Evolutionary conservation across 2,329 filamentous ascomycete genomes (phyloP).

Genomic region (Xylariales sp.): DNA sequence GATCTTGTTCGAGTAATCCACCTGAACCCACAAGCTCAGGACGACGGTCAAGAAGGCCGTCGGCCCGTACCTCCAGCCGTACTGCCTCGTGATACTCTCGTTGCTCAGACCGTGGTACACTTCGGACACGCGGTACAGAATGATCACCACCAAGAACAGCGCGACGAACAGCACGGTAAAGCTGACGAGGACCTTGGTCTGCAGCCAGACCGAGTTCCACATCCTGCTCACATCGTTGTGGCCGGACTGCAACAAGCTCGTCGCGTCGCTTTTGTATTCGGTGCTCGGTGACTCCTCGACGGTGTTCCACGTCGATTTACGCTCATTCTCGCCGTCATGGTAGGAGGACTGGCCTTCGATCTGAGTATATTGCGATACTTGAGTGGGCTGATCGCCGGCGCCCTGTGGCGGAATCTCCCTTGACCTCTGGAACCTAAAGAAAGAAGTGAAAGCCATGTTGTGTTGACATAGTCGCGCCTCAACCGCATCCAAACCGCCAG

Average conservation of each 20-base stretch:
- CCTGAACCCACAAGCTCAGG: conserved; percentile 34
- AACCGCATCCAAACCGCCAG: not conserved
- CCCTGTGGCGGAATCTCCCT: not conserved
- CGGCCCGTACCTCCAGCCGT: conserved; percentile 36
- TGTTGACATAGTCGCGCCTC: not conserved
- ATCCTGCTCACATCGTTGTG: conserved; percentile 6
- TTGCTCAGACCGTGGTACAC: conserved; percentile 20
- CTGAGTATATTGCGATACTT: not conserved
- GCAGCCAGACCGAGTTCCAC: conserved; percentile 36
- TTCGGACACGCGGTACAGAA: conserved; percentile 28
- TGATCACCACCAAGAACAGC: conserved; percentile 29
- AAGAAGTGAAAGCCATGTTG: conserved; percentile 8
- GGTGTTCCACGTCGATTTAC: not conserved
- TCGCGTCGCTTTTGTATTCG: conserved; percentile 19
- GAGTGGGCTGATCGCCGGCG: conserved; percentile 1
- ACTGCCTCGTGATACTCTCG: conserved; percentile 24
- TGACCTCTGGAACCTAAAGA: not conserved
- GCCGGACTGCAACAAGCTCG: not conserved
- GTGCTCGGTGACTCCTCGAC: conserved; percentile 11
- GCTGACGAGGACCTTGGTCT: conserved; percentile 26
- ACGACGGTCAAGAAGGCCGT: conserved; percentile 34
- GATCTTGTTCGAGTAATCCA: conserved; percentile 34
- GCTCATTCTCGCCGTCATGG: not conserved
- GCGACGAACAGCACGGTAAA: conserved; percentile 29
- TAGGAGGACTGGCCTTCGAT: not conserved